Base-by-base conservation (phyloP, 1,284 basidiomycete genomes). In the Salmacisia buchloeana region DNA sequence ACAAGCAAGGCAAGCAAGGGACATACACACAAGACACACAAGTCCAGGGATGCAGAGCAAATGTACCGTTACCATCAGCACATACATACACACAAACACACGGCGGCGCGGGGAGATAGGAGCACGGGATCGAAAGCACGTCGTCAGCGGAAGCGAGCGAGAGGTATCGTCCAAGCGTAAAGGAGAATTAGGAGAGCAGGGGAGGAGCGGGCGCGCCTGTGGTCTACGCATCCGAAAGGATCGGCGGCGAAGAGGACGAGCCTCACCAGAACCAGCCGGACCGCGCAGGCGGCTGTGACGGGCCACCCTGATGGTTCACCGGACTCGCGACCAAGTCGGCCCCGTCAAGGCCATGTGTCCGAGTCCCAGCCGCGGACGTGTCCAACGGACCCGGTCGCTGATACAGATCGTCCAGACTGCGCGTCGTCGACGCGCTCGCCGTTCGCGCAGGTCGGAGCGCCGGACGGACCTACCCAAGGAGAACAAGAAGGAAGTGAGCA, bases 381-480 rank as follows among this genome's bases (percentile, higher is more conserved):
- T 21, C 23, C 39, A 21, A 43, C 39, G 39, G 39, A 43, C 15
- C 23, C 39, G 5, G 15, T 21, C 15, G 18, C 18, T 5, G 6
- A 15, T n/a, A 43, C 18, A 21, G 25, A n/a, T 54, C 49, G 10
- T 54, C 18, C 25, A 54, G 31, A 54, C 49, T 54, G 27, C 27
- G 13, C 27, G 49, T 54, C 49, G 49, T 69, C 18, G 70, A 65
- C 0, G 66, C 70, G 35, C 70, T 72, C 1, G 69, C 70, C 2
- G 69, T 64, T 18, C 70, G 62, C 12, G 70, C 70, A 0, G 70
- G 70, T 0, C 69, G 63, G 13, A 72, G 59, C 25, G 70, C 43
- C 2, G 70, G 70, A 56, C 70, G 62, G 0, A 72, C 49, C 49
- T 54, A n/a, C 36, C 18, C 36, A 38, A 9, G 18, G 9, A 9